Evolutionary conservation across 306 rosid genomes (phyloP), one percentile per base, ranked within the genome.

Genomic region (Cicer chorassanicum): DNA sequence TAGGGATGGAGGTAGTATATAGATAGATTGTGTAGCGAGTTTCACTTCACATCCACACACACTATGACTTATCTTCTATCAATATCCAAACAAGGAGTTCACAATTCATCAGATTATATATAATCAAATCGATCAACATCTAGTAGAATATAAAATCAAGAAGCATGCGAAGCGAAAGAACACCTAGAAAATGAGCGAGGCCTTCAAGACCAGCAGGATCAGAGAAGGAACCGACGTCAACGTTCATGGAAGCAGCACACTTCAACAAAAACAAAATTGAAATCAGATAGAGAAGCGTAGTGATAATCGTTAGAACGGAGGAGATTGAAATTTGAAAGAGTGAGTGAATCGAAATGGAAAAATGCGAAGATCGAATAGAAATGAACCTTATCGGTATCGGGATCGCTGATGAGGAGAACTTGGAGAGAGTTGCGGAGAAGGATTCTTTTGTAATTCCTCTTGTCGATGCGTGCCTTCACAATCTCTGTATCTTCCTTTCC

Each of bases 181-280:
- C 54, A 91, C 98, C 98, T 40, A 94, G 93, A 60, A 94, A 94
- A 87, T 94, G 98, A 0, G 98, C 98, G 73, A 94, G 97, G 78
- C 98, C 98, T 68, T 89, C 95, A 6, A 94, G 90, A 70, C 93
- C 98, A 34, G 79, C 81, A 56, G 99, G 99, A 72, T 94, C 96
- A 74, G 88, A 81, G 86, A 90, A 94, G 62, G 87, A 84, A 57
- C 99, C 99, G 1, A 94, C 96, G 4, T 89, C 78, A 72, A 94
- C 99, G 64, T 81, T 82, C 99, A 94, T 94, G 73, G 96, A 90
- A 85, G 97, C 99, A 86, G 99, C 91, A 85, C 97, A 88, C 99
- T 91, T 43, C 65, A 62, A 40, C 43, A 61, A 67, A 16, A 48
- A 24, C 7, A 14, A 62, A 74, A n/a, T 24, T 48, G 4, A 39